Evolutionary conservation across 257 asterid species (phyloP), one percentile per base, ranked within the genome.

Genomic region (Capsicum chinense): DNA sequence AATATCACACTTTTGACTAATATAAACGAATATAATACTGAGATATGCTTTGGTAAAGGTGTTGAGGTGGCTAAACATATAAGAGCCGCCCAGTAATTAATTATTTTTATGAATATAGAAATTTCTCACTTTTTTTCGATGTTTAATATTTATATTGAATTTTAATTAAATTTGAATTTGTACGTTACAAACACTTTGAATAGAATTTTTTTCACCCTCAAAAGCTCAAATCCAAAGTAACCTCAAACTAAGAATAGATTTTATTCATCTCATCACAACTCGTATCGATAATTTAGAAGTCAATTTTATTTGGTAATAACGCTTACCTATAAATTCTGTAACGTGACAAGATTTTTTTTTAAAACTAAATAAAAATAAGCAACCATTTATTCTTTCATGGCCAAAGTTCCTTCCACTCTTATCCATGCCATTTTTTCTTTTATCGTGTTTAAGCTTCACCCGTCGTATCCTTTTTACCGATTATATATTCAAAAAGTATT

Each of bases 11-110:
- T 21, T 57, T 44, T 50, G 56, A 81, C n/a, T 19, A 17, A 5
- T 80, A 5, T 80, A 44, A 80, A 14, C 9, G 10, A 14, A 15
- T 19, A 15, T 19, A 26, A 7, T 44, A 60, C 47, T 47, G 2
- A 14, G 21, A 14, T 33, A 7, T 13, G 19, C 13, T 33, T 26
- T 13, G 2, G 47, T 52, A 76, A 76, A 76, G 21, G 44, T 44
- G 48, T 52, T 8, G 63, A 52, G 81, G 63, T 54, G 63, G 59
- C 3, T 5, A 73, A 76, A 52, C 3, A 1, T 21, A 48, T 6
- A 76, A 76, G 63, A 76, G 63, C 81, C 63, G 81, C 81, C 81
- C 14, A 48, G 6, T 50, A 47, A 48, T 3, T 48, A 73, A 74
- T 76, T 13, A 76, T 13, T 76, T 76, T 3, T 76, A 26, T 52